These are phyloP conservation scores for Penicillium angulare DNA, from an alignment of 495 filamentous ascomycete species.

Conservation along the genomic window DNA sequence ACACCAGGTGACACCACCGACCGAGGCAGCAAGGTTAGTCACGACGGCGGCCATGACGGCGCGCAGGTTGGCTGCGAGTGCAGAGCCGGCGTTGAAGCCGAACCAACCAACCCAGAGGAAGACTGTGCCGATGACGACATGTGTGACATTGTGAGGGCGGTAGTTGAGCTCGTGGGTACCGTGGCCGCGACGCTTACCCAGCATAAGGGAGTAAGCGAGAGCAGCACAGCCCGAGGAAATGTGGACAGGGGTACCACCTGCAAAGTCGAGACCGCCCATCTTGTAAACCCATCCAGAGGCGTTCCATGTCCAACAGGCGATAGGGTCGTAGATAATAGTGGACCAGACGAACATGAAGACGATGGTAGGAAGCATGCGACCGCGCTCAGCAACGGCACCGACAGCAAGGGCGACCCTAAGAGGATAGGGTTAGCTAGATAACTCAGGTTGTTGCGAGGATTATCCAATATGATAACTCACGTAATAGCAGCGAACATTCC, in stretches of 20 bases:
- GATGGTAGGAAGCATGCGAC: conserved; percentile 89
- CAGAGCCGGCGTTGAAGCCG: conserved; percentile 94
- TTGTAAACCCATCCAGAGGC: conserved; percentile 75
- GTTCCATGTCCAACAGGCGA: conserved; percentile 99
- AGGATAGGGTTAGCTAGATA: background rate
- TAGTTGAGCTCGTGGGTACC: conserved; percentile 89
- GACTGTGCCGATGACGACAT: conserved; percentile 94
- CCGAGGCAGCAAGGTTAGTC: conserved; percentile 53
- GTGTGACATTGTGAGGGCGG: conserved; percentile 95
- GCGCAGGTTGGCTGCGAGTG: conserved; percentile 84
- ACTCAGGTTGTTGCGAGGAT: background rate
- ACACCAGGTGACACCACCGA: conserved; percentile 94
- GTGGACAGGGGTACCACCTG: conserved; percentile 94
- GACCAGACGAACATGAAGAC: conserved; percentile 98
- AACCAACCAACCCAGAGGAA: conserved; percentile 99
- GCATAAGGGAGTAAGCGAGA: conserved; percentile 80
- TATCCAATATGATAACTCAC: conserved; percentile 50
- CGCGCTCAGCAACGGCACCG: conserved; percentile 88
- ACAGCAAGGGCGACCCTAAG: conserved; percentile 81
- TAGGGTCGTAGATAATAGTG: conserved; percentile 90
- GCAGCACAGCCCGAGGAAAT: conserved; percentile 89
- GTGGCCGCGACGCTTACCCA: conserved; percentile 81
- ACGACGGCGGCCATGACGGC: conserved; percentile 61
- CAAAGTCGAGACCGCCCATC: conserved; percentile 91
- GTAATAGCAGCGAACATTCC: conserved; percentile 98